Evolutionary conservation across 306 rosid genomes (phyloP).

Genomic region (Vigna reflexopilosa): DNA sequence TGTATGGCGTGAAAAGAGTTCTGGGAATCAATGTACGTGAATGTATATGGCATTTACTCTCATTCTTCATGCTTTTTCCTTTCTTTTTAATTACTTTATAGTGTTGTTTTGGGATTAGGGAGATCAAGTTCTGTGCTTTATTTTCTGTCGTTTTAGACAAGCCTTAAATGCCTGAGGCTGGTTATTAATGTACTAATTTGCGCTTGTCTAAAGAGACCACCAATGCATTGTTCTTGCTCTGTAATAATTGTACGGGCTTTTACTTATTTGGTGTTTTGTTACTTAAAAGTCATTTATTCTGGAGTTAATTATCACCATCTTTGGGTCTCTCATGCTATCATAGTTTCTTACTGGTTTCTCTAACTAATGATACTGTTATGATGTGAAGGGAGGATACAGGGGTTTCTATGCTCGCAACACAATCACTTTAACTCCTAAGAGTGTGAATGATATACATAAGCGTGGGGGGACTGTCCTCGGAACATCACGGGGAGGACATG

Average conservation of each 20-base stretch:
- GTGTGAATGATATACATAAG: slow-evolving; percentile 89
- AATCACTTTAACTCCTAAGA: slow-evolving; percentile 68
- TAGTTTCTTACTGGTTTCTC: background rate
- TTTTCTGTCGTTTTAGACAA: slow-evolving; percentile 8
- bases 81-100: background rate
- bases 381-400: slow-evolving; percentile 87
- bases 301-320: background rate
- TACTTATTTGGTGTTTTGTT: slow-evolving; percentile 4
- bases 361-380: slow-evolving; percentile 19
- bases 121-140: background rate
- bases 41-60: slow-evolving; percentile 18
- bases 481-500: slow-evolving; percentile 95
- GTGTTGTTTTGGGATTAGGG: background rate
- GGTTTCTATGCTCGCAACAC: slow-evolving; percentile 91
- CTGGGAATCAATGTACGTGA: slow-evolving; percentile 75
- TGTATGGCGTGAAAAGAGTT: slow-evolving; percentile 91
- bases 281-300: background rate
- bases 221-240: slow-evolving; percentile 19
- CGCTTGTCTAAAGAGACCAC: background rate
- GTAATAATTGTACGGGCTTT: slow-evolving; percentile 24
- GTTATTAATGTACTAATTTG: slow-evolving; percentile 26
- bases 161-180: background rate
- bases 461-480: slow-evolving; percentile 95
- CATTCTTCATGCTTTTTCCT: background rate
- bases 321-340: background rate